Percentiles rank a stretch among this genome's conserved stretches.
These are phyloP conservation scores for Cryphonectria radicalis DNA, from an alignment of 2,329 filamentous ascomycete genomes.

Conservation along the genomic window DNA sequence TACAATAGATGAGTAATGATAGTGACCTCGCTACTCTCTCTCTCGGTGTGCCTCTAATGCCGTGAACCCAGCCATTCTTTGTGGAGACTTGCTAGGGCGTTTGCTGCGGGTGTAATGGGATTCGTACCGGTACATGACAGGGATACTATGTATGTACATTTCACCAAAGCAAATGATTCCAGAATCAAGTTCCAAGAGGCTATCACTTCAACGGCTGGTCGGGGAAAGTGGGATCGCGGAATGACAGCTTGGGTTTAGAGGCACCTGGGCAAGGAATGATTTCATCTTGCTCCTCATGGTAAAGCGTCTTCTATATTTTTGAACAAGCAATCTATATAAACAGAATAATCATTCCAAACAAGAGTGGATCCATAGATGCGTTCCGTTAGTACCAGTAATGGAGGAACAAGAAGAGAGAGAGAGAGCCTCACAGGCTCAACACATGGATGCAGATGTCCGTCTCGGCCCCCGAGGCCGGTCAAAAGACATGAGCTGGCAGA, in stretches of 20 bases:
- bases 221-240: not conserved
- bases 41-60: not conserved
- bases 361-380: not conserved
- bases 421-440: not conserved
- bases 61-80: not conserved
- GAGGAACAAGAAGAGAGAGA: not conserved
- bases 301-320: not conserved
- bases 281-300: not conserved
- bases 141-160: not conserved
- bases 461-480: not conserved
- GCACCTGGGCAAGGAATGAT: not conserved
- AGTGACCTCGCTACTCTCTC: not conserved
- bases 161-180: not conserved
- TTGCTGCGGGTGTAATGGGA: not conserved
- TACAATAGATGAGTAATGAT: not conserved
- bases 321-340: not conserved
- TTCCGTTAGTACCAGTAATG: not conserved
- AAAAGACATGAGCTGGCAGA: not conserved
- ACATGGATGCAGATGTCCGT: not conserved
- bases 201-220: not conserved
- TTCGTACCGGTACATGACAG: conserved; percentile 2
- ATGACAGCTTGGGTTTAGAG: not conserved
- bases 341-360: not conserved
- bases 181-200: not conserved
- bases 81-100: not conserved